A percentile compares a stretch with the other conserved stretches of the same genome.
phyloP scores from a whole-genome alignment of 1,284 basidiomycete genomes.

The Cystobasidium sp. region DNA sequence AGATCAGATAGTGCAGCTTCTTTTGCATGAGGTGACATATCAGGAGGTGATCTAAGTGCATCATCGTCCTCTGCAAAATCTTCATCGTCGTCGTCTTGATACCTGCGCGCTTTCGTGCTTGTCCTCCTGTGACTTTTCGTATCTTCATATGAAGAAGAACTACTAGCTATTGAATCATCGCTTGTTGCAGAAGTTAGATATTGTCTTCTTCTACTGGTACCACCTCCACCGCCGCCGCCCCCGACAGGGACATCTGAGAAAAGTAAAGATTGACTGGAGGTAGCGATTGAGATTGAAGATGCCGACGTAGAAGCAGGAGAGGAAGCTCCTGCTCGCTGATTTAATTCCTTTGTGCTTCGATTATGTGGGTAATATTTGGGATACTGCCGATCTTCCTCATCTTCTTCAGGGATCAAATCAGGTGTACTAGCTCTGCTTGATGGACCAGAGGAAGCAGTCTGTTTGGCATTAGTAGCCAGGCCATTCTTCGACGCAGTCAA shows the following conservation, averaged over 20 bases:
- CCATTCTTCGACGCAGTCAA: not conserved
- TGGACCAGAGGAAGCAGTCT: not conserved
- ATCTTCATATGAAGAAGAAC: not conserved
- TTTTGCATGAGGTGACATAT: constrained; percentile 14
- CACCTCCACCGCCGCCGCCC: too few relatives aligned
- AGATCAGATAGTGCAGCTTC: not conserved
- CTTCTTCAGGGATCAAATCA: constrained; percentile 37
- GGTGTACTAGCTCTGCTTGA: constrained; percentile 31
- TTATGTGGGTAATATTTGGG: constrained; percentile 8
- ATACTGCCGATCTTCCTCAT: constrained; percentile 5
- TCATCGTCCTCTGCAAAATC: constrained; percentile 14
- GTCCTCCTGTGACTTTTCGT: not conserved
- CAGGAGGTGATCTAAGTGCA: constrained; percentile 13
- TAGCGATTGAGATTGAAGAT: constrained; percentile 6
- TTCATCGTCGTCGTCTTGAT: not conserved
- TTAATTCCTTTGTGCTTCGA: not conserved
- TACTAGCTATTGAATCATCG: not conserved
- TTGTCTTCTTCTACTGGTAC: not conserved
- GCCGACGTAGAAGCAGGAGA: not conserved
- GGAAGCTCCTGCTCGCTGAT: not conserved
- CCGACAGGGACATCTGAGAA: not conserved
- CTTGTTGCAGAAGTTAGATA: not conserved
- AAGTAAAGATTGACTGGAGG: constrained; percentile 2
- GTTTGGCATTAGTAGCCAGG: too few relatives aligned
- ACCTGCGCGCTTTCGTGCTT: not conserved